A percentile compares a stretch with the other conserved stretches of the same genome.
Evolutionary conservation across 805 yeast genomes (phyloP).

Genomic region (Trichomonascus vanleenenianus): DNA sequence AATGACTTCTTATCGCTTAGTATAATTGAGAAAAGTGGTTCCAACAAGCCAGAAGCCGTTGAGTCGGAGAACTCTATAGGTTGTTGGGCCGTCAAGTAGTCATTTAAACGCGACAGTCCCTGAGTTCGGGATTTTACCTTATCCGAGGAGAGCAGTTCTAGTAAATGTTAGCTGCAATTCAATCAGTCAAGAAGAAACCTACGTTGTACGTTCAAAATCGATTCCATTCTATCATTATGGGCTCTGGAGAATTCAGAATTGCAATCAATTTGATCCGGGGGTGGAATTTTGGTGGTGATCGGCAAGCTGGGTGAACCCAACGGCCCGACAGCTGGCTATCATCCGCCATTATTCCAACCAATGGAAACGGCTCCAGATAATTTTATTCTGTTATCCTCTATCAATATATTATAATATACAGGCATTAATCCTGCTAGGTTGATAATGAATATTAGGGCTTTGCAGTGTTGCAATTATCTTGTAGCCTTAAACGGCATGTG

Average conservation of each 20-base stretch:
- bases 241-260: background rate
- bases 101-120: slow-evolving; percentile 10
- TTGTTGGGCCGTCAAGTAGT: background rate
- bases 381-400: too few relatives aligned
- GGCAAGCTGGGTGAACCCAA: background rate
- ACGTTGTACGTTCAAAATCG: background rate
- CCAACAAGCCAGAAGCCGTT: background rate
- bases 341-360: too few relatives aligned
- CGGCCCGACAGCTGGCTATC: too few relatives aligned
- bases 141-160: slow-evolving; percentile 8
- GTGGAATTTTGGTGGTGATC: background rate
- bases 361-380: too few relatives aligned
- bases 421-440: too few relatives aligned
- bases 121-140: slow-evolving; percentile 14
- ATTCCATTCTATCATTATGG: background rate
- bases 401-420: too few relatives aligned
- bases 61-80: background rate
- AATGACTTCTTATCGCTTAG: background rate
- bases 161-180: background rate
- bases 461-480: too few relatives aligned
- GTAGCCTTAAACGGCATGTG: too few relatives aligned
- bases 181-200: background rate
- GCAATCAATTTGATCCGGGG: background rate
- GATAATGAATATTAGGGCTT: too few relatives aligned
- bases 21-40: background rate